These are phyloP conservation scores for Xanthoconium separans DNA, from an alignment of 1,284 basidiomycete genomes.

Conservation along the genomic window DNA sequence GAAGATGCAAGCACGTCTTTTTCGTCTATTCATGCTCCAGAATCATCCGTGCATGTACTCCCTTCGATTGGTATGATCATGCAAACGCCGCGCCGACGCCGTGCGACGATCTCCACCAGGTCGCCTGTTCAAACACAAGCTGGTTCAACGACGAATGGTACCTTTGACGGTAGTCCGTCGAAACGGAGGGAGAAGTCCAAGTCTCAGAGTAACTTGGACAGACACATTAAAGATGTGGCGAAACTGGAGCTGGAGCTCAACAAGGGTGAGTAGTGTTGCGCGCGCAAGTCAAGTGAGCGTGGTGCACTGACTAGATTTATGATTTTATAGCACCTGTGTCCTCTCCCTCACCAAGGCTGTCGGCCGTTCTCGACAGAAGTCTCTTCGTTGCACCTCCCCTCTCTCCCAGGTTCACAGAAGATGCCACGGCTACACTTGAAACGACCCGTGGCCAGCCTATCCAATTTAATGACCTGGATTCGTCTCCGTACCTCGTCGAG, in stretches of 20 bases:
- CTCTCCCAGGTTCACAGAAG: conserved; percentile 22
- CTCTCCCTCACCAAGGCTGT: conserved; percentile 51
- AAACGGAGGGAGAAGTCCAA: conserved; percentile 64
- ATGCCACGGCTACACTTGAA: conserved; percentile 29
- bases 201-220: conserved; percentile 61
- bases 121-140: conserved; percentile 47
- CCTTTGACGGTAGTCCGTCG: conserved; percentile 51
- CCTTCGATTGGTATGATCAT: conserved; percentile 28
- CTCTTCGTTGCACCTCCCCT: conserved; percentile 56
- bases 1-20: conserved; percentile 21
- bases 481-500: conserved; percentile 60
- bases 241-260: conserved; percentile 60
- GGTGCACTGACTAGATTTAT: conserved; percentile 1
- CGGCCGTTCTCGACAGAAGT: conserved; percentile 61
- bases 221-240: conserved; percentile 64
- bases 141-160: conserved; percentile 17
- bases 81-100: conserved; percentile 55
- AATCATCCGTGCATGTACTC: conserved; percentile 21
- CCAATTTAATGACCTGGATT: conserved; percentile 48
- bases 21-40: conserved; percentile 18
- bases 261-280: conserved; percentile 15
- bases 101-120: conserved; percentile 63
- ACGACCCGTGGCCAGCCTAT: conserved; percentile 26
- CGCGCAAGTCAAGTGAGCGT: not conserved
- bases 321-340: conserved; percentile 37